Evolutionary conservation across 179 eudicot species (phyloP).

Genomic region (Pouteria campechiana): DNA sequence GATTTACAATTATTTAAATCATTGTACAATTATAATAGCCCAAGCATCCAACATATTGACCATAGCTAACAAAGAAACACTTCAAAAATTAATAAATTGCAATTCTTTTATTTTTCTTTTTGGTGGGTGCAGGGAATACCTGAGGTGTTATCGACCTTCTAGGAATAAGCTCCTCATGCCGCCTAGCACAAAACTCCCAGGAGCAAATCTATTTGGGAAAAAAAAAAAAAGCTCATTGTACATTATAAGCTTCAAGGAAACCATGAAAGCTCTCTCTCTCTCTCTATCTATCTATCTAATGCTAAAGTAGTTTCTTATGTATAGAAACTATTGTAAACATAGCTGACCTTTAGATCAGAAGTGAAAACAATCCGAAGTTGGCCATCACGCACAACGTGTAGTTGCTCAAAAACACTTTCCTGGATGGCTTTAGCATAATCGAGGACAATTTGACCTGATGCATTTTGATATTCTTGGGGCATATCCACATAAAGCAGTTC

Average conservation of each 20-base stretch:
- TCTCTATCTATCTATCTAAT: too few relatives aligned
- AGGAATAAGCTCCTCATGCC: constrained; percentile 92
- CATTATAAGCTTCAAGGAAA: too few relatives aligned
- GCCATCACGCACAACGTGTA: constrained; percentile 98
- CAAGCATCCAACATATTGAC: too few relatives aligned
- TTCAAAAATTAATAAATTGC: too few relatives aligned
- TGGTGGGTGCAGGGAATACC: constrained; percentile 33
- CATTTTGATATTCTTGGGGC: constrained; percentile 89
- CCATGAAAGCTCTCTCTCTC: too few relatives aligned
- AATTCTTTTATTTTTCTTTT: background rate
- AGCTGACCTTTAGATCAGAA: constrained; percentile 64
- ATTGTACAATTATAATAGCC: too few relatives aligned
- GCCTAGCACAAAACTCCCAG: constrained; percentile 98
- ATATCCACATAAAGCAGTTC: constrained; percentile 94
- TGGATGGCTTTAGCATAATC: constrained; percentile 99
- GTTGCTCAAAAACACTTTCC: constrained; percentile 95
- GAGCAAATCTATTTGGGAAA: constrained; percentile 62
- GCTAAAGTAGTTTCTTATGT: too few relatives aligned
- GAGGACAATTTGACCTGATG: constrained; percentile 88
- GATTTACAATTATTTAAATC: too few relatives aligned
- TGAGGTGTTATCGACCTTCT: constrained; percentile 79
- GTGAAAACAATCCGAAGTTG: constrained; percentile 93
- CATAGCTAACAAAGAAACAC: too few relatives aligned
- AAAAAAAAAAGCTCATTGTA: constrained; percentile 2
- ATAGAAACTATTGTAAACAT: background rate